Evolutionary conservation across 768 basidiomycete genomes (phyloP).

Genomic region (Tulasnella sp.): DNA sequence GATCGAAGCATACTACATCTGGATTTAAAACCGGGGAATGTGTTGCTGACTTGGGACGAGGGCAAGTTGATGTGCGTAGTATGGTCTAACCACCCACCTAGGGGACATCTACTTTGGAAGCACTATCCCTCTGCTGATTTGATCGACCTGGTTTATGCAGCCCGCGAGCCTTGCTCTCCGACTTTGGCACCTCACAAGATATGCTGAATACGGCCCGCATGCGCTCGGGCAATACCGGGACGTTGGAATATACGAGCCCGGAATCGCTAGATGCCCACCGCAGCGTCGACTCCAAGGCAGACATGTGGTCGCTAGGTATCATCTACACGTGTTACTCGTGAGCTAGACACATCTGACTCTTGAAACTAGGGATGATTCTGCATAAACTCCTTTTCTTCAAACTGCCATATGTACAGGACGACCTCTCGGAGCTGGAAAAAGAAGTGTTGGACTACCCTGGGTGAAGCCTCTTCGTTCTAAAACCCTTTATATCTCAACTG

Average conservation of each 20-base stretch:
- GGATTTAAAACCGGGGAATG: conserved; percentile 90
- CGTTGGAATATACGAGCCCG: conserved; percentile 81
- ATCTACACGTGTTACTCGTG: background rate
- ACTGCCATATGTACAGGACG: conserved; percentile 71
- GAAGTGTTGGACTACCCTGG: conserved; percentile 70
- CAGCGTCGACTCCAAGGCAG: conserved; percentile 74
- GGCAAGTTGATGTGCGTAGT: conserved; percentile 66
- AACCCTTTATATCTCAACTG: background rate
- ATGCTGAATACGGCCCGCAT: conserved; percentile 59
- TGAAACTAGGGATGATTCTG: conserved; percentile 53
- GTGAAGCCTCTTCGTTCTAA: conserved; percentile 29
- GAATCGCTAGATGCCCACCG: conserved; percentile 66
- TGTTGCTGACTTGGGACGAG: conserved; percentile 85
- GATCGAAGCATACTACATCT: conserved; percentile 79
- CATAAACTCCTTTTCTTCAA: conserved; percentile 89
- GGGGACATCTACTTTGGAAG: too few species aligned
- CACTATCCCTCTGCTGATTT: conserved; percentile 10
- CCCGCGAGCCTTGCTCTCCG: conserved; percentile 88
- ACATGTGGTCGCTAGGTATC: conserved; percentile 88
- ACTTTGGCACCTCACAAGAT: conserved; percentile 90
- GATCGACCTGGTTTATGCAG: conserved; percentile 31
- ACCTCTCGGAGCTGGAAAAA: conserved; percentile 55
- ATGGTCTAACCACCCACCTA: too few species aligned
- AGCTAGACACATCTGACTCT: background rate
- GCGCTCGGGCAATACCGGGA: conserved; percentile 91